Percentiles rank a stretch among this genome's conserved stretches.
Evolutionary conservation across 2,329 filamentous ascomycete genomes (phyloP).

Genomic region (Emmonsiellopsis sp.): DNA sequence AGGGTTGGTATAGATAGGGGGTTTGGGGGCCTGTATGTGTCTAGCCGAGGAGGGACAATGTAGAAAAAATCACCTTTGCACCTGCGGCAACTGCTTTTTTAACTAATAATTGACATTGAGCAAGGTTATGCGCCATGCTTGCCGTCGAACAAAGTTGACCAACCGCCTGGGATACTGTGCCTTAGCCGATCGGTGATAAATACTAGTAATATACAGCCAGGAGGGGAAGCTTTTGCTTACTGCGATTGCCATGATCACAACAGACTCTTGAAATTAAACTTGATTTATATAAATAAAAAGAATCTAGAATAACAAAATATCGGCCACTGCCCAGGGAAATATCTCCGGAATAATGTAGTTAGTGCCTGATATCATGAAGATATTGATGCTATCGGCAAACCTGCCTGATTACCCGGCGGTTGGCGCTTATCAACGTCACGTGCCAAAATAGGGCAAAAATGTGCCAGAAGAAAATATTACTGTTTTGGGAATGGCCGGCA

Average conservation of each 20-base stretch:
- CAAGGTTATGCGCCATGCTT: conserved; percentile 68
- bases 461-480: neutral
- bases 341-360: no score
- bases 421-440: no score
- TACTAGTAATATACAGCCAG: conserved; percentile 1
- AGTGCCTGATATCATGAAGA: no score
- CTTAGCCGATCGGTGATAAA: conserved; percentile 8
- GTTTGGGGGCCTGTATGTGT: neutral
- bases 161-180: conserved; percentile 53
- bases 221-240: no score
- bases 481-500: conserved; percentile 6
- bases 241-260: conserved; percentile 9
- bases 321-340: no score
- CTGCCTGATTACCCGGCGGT: no score
- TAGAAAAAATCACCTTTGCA: conserved; percentile 54
- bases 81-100: conserved; percentile 64
- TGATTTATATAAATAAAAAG: no score
- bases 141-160: conserved; percentile 84
- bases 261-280: no score
- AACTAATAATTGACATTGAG: conserved; percentile 65
- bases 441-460: neutral
- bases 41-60: conserved; percentile 3
- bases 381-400: no score
- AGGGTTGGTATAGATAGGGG: no score
- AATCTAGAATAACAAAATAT: no score